Evolutionary conservation across 164 flowering plant species (phyloP), one percentile per base, ranked within the genome.

Genomic region (Chimonanthus praecox): DNA sequence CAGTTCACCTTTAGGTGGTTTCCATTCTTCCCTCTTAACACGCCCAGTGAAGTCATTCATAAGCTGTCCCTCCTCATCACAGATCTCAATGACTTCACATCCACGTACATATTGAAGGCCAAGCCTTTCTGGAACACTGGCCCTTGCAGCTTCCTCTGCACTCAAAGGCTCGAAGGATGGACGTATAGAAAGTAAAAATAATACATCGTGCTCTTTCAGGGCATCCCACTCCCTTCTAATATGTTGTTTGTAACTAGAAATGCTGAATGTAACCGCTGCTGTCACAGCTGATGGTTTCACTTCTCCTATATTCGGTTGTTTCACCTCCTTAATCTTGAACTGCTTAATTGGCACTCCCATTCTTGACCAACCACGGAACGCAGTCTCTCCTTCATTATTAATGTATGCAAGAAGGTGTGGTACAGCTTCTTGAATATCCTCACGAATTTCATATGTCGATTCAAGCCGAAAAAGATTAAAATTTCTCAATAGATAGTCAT

Each of bases 321-420:
- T 92, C 33, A 96, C 99, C 82, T 89, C 90, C 21, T 84, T 76
- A 69, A 96, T 89, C 85, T 77, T 94, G 72, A 90, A 94, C 69
- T 88, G 87, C 82, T 84, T 89, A 46, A 94, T 85, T 4, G 99
- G 99, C 70, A 96, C 98, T 58, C 88, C 99, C 99, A 96, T 96
- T 74, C 99, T 92, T 67, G 99, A 96, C 99, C 99, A 96, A 75
- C 99, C 99, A 72, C 99, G 97, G 66, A 96, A 96, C 71, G 99
- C 94, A 78, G 99, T 75, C 73, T 92, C 94, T 72, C 99, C 99
- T 79, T 96, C 99, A 76, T 77, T 85, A 81, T 96, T 93, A n/a
- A 90, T 90, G 80, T 92, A 86, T 3, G 97, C 84, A 82, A 90
- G 98, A 75, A 96, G 92, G 74, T 96, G 99, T 2, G 99, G 99